Evolutionary conservation across 1,284 basidiomycete species (phyloP), one percentile per base, ranked within the genome.

Genomic region (Irpex sp.): DNA sequence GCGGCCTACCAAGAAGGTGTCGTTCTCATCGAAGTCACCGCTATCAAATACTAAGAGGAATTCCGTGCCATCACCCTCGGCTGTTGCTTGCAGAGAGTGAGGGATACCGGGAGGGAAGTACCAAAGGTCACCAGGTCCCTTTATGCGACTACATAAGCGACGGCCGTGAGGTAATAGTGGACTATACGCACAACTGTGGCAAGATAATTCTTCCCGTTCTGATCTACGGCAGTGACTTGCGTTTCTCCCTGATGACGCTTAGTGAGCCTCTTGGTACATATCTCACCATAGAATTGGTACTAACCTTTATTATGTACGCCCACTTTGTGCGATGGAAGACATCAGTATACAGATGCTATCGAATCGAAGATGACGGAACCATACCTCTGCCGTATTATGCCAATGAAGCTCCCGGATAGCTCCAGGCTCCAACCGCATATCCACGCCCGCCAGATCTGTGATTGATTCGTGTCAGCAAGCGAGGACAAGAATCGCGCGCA

Each of bases 31-130:
- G 74, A 91, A 91, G 35, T 74, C 74, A 17, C 89, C 88, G 62
- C 82, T 77, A 69, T 87, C 83, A 67, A 90, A 89, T 59, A 89
- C 88, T 67, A 92, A 77, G 37, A 92, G 72, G 72, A 91, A 92
- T 72, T 92, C 89, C 5, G 84, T 77, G 1, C 88, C 89, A 4
- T 83, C 83, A 6, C 78, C 72, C 60, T 84, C 82, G 31, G 75
- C 75, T 5, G 83, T 84, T 19, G 86, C 88, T 75, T 92, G 89
- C 19, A 92, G 76, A 50, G 71, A 74, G 66, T 77, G 76, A 0
- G 76, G 76, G 62, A 85, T 79, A n/a, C 89, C 88, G 13, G 87
- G 76, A 15, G 89, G 88, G 78, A 90, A 90, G 75, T 84, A 90
- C 88, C 88, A 81, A 21, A 80, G 68, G 61, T 80, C 79, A 2